These are phyloP conservation scores for Onygena corvina DNA, from an alignment of 2,329 filamentous ascomycete species.

Conservation along the genomic window DNA sequence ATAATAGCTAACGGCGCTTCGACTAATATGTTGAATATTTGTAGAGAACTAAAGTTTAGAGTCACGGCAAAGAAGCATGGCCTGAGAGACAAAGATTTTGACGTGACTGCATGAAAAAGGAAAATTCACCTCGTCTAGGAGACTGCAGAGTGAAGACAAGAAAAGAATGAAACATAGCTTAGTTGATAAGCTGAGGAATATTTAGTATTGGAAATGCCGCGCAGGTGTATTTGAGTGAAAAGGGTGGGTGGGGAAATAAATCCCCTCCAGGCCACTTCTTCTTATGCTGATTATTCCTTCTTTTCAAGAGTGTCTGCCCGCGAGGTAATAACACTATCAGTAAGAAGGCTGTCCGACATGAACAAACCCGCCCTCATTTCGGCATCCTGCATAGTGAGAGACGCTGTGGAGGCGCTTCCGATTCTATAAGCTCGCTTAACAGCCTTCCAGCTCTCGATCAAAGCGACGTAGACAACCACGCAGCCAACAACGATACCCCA, in stretches of 20 bases:
- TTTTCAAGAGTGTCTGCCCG: conserved; percentile 14
- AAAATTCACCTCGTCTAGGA: neutral
- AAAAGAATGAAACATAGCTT: neutral
- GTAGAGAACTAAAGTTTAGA: neutral
- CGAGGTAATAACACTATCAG: conserved; percentile 6
- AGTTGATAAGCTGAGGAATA: conserved; percentile 7
- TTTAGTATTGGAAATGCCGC: neutral
- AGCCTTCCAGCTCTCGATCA: conserved; percentile 55
- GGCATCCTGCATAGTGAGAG: conserved; percentile 24
- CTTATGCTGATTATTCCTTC: neutral
- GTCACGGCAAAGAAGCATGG: neutral
- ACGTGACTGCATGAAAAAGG: neutral
- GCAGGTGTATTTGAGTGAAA: neutral
- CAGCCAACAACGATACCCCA: conserved; percentile 55
- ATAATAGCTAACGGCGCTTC: no score
- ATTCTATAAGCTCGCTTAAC: conserved; percentile 41
- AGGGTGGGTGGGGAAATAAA: no score
- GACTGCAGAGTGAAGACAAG: neutral
- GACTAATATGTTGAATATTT: conserved; percentile 1
- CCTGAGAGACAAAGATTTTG: neutral
- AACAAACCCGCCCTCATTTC: conserved; percentile 24
- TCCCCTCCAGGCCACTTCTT: neutral
- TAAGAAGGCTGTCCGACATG: conserved; percentile 9
- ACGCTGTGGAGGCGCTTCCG: conserved; percentile 24
- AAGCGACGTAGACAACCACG: conserved; percentile 47